Evolutionary conservation across 768 basidiomycete species (phyloP), one percentile per base, ranked within the genome.

Genomic region (Gyrodon lividus): DNA sequence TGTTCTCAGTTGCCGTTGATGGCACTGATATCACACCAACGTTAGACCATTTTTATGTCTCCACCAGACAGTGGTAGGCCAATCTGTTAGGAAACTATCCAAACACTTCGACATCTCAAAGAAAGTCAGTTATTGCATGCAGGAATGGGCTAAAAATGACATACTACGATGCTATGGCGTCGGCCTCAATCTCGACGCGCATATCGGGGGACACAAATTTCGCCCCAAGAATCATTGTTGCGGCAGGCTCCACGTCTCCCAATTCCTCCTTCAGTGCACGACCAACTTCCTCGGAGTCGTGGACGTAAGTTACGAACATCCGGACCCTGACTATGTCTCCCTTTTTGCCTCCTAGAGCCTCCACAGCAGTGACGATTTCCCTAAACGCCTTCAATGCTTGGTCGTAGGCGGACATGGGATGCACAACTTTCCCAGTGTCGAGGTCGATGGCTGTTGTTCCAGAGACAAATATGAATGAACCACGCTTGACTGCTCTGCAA

Each of bases 111-210:
- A 19, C 9, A 13, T 23, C 22, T 41, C 10, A 24, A 41, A 14
- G 40, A 5, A 41, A 41, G 20, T 41, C 6, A 24, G 40, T 6
- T 23, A 28, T 23, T 20, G 23, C 19, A 24, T 12, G 12, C 5
- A 24, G 16, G 9, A 14, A 14, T n/a, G 12, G 23, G 14, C 17
- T 9, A 12, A 16, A 45, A 17, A 34, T 20, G 6, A 19, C 43
- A 24, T 13, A 51, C 50, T 30, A 51, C 13, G 41, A 28, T 28
- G 19, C 3, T 12, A 79, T 60, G 0, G 78, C 79, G 58, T 81
- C 79, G 14, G 77, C 78, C 62, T 81, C 79, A 34, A 81, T 78
- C 55, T 81, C 81, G 6, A 80, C 78, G 57, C 68, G 75, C 79
- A 82, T 81, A 10, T 74, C 72, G 6, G 64, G 47, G 34, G 68